These are phyloP conservation scores for Yamadazyma scolyti DNA, from an alignment of 805 yeast species.

Conservation along the genomic window DNA sequence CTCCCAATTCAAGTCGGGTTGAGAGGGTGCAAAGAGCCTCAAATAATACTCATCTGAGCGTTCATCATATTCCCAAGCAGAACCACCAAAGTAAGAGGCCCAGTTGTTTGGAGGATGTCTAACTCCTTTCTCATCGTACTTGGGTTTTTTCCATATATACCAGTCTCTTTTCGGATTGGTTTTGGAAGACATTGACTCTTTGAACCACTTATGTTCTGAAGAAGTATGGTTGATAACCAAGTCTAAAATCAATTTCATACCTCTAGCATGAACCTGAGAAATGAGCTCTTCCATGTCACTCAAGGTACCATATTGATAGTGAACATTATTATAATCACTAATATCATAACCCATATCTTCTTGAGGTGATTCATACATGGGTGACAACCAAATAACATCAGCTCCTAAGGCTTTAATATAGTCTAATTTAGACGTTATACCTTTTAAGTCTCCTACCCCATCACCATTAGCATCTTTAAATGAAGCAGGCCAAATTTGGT, in stretches of 20 bases:
- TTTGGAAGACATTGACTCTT: conserved; percentile 49
- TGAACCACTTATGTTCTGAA: conserved; percentile 54
- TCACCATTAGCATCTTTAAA: conserved; percentile 57
- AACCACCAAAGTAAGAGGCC: conserved; percentile 49
- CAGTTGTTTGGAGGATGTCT: conserved; percentile 58
- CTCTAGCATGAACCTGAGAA: conserved; percentile 43
- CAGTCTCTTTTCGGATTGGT: conserved; percentile 57
- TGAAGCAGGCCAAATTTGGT: conserved; percentile 61
- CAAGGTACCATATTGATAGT: conserved; percentile 51
- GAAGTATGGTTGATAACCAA: conserved; percentile 60
- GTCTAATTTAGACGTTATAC: conserved; percentile 49
- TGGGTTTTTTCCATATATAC: conserved; percentile 56
- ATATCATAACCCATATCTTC: conserved; percentile 65
- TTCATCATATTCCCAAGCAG: conserved; percentile 58
- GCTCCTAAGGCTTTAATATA: conserved; percentile 48
- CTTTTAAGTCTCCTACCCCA: conserved; percentile 57
- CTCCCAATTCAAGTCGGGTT: conserved; percentile 65
- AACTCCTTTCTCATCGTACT: conserved; percentile 42
- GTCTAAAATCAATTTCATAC: conserved; percentile 50
- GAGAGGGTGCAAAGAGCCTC: conserved; percentile 48
- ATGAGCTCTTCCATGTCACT: conserved; percentile 50
- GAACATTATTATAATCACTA: conserved; percentile 48
- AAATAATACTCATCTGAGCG: conserved; percentile 52
- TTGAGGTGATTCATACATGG: conserved; percentile 57
- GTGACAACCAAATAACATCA: conserved; percentile 59